Evolutionary conservation across 257 asterid genomes (phyloP), one percentile per base, ranked within the genome.

Genomic region (Catharanthus roseus): DNA sequence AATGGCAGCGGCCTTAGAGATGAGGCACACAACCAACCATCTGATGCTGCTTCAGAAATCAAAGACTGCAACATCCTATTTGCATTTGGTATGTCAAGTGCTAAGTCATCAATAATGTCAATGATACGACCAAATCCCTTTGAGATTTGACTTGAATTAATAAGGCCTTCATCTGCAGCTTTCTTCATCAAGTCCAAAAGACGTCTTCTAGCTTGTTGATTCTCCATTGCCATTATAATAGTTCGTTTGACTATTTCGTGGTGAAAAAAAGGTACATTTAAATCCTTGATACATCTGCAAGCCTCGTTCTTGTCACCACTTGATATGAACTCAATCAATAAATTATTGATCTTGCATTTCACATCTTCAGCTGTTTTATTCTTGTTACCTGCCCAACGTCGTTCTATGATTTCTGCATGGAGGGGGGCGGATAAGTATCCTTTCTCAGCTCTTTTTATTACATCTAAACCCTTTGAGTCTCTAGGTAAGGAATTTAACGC

Each of bases 311-410:
- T 83, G 24, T 93, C 97, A 6, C 95, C 96, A 75, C 99, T 89
- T 61, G 82, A 92, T 2, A 85, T 83, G 39, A 84, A 89, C 77
- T 93, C 97, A 0, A 70, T 73, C 63, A 93, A 72, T 11, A 93
- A 63, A 68, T 89, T 92, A 64, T 82, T 85, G 47, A 91, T 91
- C 75, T 81, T 84, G 3, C 77, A 77, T 76, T 91, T 93, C 26
- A 93, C 85, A 77, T 89, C 97, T 38, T 93, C 97, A 3, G 87
- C 96, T 0, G 93, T 83, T 57, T 82, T 89, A 66, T 86, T 88
- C 83, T 83, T 86, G 76, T 88, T 82, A n/a, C 96, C 97, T 0
- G 96, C 99, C 99, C 99, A 93, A 41, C 96, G 81, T 38, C 97
- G 73, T 77, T 88, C 96, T 18, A 95, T 91, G 6, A 81, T 79